phyloP scores from a whole-genome alignment of 2,329 filamentous ascomycete genomes.

The Amauroascus verrucosus region DNA sequence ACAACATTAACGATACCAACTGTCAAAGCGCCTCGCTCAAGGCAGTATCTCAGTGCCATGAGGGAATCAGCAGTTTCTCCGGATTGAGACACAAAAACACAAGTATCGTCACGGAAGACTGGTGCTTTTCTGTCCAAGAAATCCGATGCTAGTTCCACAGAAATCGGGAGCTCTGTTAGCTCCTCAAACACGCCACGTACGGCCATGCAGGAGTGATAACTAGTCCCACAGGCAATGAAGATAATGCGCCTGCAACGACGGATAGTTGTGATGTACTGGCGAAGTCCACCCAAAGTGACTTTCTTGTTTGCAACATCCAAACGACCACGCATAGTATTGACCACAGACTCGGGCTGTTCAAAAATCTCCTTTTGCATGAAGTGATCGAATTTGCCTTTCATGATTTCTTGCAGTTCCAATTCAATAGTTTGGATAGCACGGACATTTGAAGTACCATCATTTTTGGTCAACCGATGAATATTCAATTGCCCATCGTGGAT shows the following conservation, averaged over 20 bases:
- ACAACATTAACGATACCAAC: constrained; percentile 98
- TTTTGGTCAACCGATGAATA: constrained; percentile 96
- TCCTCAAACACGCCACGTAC: constrained; percentile 97
- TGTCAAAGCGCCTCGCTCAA: constrained; percentile 92
- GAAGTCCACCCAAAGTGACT: constrained; percentile 88
- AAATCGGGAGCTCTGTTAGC: constrained; percentile 92
- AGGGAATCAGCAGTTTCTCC: constrained; percentile 97
- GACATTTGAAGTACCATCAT: constrained; percentile 91
- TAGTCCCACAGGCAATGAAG: constrained; percentile 97
- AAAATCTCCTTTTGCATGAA: constrained; percentile 99
- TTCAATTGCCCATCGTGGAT: constrained; percentile 98
- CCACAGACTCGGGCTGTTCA: constrained; percentile 96
- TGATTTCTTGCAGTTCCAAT: constrained; percentile 98
- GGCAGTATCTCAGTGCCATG: constrained; percentile 92
- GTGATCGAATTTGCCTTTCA: constrained; percentile 99
- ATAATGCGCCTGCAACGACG: constrained; percentile 94
- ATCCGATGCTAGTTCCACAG: constrained; percentile 93
- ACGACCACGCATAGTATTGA: constrained; percentile 99
- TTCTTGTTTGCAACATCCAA: constrained; percentile 87
- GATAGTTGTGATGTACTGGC: constrained; percentile 94
- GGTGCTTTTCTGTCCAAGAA: constrained; percentile 95
- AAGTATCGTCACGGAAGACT: constrained; percentile 98
- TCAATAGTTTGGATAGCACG: constrained; percentile 97
- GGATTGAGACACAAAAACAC: constrained; percentile 97
- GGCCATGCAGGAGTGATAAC: constrained; percentile 98